Evolutionary conservation across 2,329 filamentous ascomycete species (phyloP), one percentile per base, ranked within the genome.

Genomic region (Anthostomella pinea): DNA sequence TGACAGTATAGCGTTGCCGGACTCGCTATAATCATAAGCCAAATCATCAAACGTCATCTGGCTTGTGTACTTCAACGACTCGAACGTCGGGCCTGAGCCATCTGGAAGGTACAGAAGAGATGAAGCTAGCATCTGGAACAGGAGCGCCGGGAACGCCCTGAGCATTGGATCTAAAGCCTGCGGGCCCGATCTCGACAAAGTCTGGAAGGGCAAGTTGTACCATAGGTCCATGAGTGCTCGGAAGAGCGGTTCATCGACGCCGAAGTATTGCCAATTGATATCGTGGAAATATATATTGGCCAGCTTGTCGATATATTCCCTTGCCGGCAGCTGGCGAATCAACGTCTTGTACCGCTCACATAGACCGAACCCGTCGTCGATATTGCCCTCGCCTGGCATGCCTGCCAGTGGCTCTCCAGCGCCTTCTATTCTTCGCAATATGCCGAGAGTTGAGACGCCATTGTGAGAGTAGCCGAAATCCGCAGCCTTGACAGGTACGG

Each of bases 31-130:
- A 38, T 81, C 78, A 11, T 64, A 61, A 2, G 77, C 77, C 14
- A 83, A 57, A 33, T 81, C 75, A 53, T 80, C 75, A 41, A 80
- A 78, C 3, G 71, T 72, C 72, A 79, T 79, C 30, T 68, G 72
- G 3, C 67, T 69, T 1, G 73, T 71, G 49, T 80, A 79, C 53
- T 81, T 80, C 31, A 83, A 62, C 2, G 68, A 64, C 18, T 76
- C 71, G 29, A 79, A 77, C 4, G 62, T 67, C 24, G 67, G 57
- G 19, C 75, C 67, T 7, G 67, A 59, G 8, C 66, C 64, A 3
- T 68, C 60, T 0, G 72, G 69, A 16, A 81, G 62, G 20, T 72
- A 67, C 33, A 81, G 62, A 26, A 83, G 57, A 11, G 73, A 68
- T 3, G 69, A 68, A 3, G 77, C 77, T 11, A 78, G 54, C 20